A percentile compares a stretch with the other conserved stretches of the same genome.
Evolutionary conservation across 805 yeast species (phyloP).

Genomic region (Nakazawaea ambrosiae): DNA sequence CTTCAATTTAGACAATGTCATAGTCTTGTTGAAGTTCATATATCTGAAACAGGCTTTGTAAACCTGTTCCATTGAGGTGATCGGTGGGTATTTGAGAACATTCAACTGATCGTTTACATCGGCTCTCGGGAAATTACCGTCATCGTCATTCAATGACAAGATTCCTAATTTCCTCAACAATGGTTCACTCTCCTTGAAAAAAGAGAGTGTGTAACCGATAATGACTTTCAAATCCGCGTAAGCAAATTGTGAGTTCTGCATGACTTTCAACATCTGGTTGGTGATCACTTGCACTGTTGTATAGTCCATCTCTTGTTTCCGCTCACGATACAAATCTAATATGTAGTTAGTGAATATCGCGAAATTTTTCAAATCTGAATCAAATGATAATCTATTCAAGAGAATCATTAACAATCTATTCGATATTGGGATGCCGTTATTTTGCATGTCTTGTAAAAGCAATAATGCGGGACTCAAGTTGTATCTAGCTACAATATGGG

Average conservation of each 20-base stretch:
- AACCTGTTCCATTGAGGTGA: conserved; percentile 3
- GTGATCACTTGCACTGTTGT: conserved; percentile 5
- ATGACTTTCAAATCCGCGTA: conserved; percentile 6
- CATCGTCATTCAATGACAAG: background rate
- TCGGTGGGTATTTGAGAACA: conserved; percentile 5
- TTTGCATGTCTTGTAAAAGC: conserved; percentile 9
- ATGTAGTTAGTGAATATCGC: conserved; percentile 4
- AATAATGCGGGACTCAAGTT: conserved; percentile 4
- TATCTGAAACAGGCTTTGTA: conserved; percentile 7
- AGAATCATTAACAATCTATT: conserved; percentile 7
- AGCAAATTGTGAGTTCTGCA: conserved; percentile 3
- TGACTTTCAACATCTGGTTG: conserved; percentile 3
- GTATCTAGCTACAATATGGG: conserved; percentile 1
- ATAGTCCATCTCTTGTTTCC: background rate
- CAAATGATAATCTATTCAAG: conserved; percentile 1
- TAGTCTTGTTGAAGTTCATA: conserved; percentile 4
- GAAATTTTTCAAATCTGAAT: conserved; percentile 6
- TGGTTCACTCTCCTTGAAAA: conserved; percentile 2
- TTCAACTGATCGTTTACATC: background rate
- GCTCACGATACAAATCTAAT: background rate
- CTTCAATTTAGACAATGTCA: conserved; percentile 2
- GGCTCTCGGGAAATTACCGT: background rate
- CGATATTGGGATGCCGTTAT: conserved; percentile 5
- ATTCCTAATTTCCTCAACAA: conserved; percentile 3
- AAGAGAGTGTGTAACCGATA: conserved; percentile 3